phyloP scores from a whole-genome alignment of 2,329 filamentous ascomycete species.

The Polychaeton citri region DNA sequence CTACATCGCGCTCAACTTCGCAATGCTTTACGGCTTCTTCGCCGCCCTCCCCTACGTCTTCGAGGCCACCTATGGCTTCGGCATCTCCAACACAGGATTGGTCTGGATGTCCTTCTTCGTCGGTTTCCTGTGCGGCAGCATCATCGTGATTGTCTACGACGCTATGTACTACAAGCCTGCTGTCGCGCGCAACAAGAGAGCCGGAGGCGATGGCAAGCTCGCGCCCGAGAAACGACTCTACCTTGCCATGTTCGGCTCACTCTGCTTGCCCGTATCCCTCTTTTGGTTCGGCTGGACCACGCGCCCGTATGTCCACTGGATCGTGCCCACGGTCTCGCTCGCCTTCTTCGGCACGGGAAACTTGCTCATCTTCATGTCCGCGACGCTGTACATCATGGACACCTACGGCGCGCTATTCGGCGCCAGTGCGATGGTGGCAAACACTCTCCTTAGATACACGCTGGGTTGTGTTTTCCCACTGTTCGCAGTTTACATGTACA shows the following conservation, averaged over 20 bases:
- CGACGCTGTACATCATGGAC: slow-evolving; percentile 38
- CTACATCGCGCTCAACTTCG: slow-evolving; percentile 18
- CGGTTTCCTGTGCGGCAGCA: slow-evolving; percentile 10
- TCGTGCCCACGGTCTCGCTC: slow-evolving; percentile 11
- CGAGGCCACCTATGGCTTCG: slow-evolving; percentile 13
- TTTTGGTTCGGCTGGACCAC: slow-evolving; percentile 30
- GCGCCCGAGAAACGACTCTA: slow-evolving; percentile 9
- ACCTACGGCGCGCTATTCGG: slow-evolving; percentile 42
- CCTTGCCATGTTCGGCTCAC: slow-evolving; percentile 8
- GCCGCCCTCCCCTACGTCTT: slow-evolving; percentile 25
- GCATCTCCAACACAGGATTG: slow-evolving; percentile 13
- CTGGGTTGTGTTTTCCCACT: slow-evolving; percentile 47
- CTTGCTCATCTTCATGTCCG: slow-evolving; percentile 21
- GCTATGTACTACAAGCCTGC: not conserved
- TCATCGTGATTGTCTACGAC: slow-evolving; percentile 9
- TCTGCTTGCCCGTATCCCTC: slow-evolving; percentile 7
- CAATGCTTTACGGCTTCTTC: slow-evolving; percentile 26
- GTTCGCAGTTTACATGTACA: slow-evolving; percentile 41
- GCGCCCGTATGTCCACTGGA: slow-evolving; percentile 23
- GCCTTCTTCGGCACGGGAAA: slow-evolving; percentile 15
- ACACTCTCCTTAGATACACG: slow-evolving; percentile 42
- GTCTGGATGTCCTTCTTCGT: slow-evolving; percentile 14
- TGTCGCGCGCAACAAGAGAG: not conserved
- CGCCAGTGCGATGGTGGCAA: slow-evolving; percentile 47
- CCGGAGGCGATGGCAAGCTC: not conserved